These are phyloP conservation scores for Gamarada debralockiae DNA, from an alignment of 495 filamentous ascomycete genomes.

Conservation along the genomic window DNA sequence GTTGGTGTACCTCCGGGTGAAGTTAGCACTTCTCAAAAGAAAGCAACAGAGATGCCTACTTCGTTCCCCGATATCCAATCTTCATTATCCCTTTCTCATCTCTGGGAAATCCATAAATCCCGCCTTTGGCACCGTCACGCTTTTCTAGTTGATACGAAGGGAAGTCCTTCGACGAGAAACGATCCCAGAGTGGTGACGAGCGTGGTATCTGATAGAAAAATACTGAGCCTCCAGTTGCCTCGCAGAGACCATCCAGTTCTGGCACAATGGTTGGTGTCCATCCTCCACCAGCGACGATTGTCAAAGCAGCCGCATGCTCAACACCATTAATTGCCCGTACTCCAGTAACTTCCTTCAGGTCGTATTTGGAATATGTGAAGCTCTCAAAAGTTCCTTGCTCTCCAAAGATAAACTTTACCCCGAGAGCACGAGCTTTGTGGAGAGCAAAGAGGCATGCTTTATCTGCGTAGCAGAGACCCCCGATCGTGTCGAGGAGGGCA, in stretches of 20 bases:
- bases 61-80: slow-evolving; percentile 42
- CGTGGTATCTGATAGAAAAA: slow-evolving; percentile 31
- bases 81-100: slow-evolving; percentile 36
- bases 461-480: slow-evolving; percentile 37
- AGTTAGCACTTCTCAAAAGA: too few relatives aligned
- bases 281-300: slow-evolving; percentile 31
- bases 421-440: slow-evolving; percentile 30
- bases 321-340: slow-evolving; percentile 33
- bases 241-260: slow-evolving; percentile 30
- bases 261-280: slow-evolving; percentile 33
- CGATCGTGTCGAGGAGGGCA: slow-evolving; percentile 35
- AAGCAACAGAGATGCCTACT: too few relatives aligned
- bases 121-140: slow-evolving; percentile 28
- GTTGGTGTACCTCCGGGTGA: too few relatives aligned
- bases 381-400: slow-evolving; percentile 18
- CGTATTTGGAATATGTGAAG: slow-evolving; percentile 22
- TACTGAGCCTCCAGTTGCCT: slow-evolving; percentile 42
- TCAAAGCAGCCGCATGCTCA: slow-evolving; percentile 24
- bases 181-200: slow-evolving; percentile 26
- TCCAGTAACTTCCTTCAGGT: slow-evolving; percentile 16
- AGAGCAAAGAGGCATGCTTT: slow-evolving; percentile 40
- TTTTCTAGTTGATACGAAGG: slow-evolving; percentile 32
- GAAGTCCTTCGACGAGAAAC: slow-evolving; percentile 31
- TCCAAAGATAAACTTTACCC: slow-evolving; percentile 36
- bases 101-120: slow-evolving; percentile 38